phyloP scores from a whole-genome alignment of 1,284 basidiomycete genomes.

The Amylostereum areolatum region DNA sequence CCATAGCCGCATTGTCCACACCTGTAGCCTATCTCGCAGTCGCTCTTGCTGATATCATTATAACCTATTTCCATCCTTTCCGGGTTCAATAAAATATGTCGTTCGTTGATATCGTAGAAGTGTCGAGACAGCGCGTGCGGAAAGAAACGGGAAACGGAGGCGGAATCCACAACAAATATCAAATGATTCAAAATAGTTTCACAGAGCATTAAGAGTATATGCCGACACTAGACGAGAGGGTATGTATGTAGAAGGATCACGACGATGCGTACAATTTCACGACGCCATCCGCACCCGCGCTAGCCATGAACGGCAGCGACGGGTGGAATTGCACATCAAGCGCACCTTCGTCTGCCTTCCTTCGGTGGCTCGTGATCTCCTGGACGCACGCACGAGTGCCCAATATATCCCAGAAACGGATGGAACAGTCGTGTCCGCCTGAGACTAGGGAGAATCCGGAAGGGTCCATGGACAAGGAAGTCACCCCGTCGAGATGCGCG shows the following conservation, averaged over 20 bases:
- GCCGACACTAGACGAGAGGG: constrained; percentile 5
- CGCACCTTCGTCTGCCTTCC: constrained; percentile 88
- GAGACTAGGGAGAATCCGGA: constrained; percentile 85
- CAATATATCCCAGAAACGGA: constrained; percentile 94
- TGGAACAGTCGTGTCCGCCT: constrained; percentile 89
- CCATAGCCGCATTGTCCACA: neutral
- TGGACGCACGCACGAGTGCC: constrained; percentile 78
- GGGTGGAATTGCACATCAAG: constrained; percentile 84
- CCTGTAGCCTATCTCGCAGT: neutral
- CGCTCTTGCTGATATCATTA: neutral
- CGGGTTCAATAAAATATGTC: neutral
- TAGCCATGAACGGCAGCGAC: constrained; percentile 82
- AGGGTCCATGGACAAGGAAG: constrained; percentile 85
- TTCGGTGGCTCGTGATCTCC: constrained; percentile 83
- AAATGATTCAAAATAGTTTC: constrained; percentile 5
- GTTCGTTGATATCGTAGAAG: neutral
- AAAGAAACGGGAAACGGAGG: neutral
- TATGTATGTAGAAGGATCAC: constrained; percentile 26
- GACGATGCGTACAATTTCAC: constrained; percentile 85
- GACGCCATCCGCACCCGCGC: constrained; percentile 92
- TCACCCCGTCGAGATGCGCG: constrained; percentile 89
- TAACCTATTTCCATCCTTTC: neutral
- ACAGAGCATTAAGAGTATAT: constrained; percentile 7
- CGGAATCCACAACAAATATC: constrained; percentile 5
- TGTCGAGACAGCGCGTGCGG: neutral